Conservation (phyloP, 2,329 filamentous ascomycete species). For the Colletotrichum eremochloae region DNA sequence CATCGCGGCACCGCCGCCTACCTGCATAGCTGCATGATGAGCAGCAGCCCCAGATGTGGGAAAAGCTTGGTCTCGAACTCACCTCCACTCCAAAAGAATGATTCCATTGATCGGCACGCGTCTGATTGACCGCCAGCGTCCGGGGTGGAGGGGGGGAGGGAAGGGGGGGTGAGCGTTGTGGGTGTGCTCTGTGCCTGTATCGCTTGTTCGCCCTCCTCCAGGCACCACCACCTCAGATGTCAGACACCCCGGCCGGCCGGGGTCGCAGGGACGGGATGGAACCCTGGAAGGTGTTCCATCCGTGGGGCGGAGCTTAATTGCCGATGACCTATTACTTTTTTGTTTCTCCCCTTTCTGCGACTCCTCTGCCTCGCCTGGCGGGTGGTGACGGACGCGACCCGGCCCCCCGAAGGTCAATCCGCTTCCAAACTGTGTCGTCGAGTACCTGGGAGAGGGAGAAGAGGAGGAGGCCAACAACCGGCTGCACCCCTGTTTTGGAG, state of each 20-base stretch:
- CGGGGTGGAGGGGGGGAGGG: background rate
- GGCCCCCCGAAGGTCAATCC: background rate
- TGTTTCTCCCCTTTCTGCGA: background rate
- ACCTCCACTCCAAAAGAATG: no score
- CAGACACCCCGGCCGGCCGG: conserved; percentile 25
- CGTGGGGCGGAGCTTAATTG: conserved; percentile 23
- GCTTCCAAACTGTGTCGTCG: background rate
- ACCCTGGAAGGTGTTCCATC: conserved; percentile 8
- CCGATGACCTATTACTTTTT: background rate
- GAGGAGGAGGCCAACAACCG: background rate
- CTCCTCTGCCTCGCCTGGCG: background rate
- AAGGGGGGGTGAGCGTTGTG: background rate
- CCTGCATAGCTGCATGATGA: no score
- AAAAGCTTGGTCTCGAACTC: conserved; percentile 1
- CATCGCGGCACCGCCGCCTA: background rate
- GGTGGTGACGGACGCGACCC: background rate
- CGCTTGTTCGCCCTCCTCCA: conserved; percentile 1
- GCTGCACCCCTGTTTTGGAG: background rate
- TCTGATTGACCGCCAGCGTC: background rate
- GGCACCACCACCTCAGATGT: conserved; percentile 28
- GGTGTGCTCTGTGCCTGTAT: conserved; percentile 9
- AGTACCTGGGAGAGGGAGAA: no score
- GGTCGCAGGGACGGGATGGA: background rate
- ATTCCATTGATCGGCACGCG: background rate
- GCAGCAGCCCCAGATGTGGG: no score